phyloP scores from a whole-genome alignment of 306 rosid genomes.

The Clitoria ternatea region DNA sequence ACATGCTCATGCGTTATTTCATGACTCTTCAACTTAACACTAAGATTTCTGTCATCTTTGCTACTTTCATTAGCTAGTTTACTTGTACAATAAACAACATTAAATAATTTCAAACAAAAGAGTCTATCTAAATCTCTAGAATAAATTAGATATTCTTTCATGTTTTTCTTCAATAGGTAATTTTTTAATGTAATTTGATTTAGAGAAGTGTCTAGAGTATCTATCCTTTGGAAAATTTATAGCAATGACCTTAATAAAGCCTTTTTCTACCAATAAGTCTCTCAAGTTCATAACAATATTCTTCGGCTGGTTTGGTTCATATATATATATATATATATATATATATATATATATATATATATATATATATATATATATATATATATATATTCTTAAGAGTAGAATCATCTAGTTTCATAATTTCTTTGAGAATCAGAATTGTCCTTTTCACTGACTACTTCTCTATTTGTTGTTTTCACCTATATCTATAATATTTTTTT shows the following conservation, averaged over 20 bases:
- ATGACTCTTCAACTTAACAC: not conserved
- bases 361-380: no score
- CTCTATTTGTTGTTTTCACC: not conserved
- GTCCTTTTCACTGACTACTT: not conserved
- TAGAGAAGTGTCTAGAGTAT: no score
- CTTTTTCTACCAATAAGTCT: no score
- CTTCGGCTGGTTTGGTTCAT: not conserved
- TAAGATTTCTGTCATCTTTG: not conserved
- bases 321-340: no score
- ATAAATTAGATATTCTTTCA: not conserved
- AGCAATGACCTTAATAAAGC: no score
- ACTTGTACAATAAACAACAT: not conserved
- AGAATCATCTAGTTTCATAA: not conserved
- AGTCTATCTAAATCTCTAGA: not conserved
- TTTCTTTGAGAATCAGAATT: not conserved
- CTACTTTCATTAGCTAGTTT: not conserved
- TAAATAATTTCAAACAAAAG: not conserved
- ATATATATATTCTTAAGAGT: no score
- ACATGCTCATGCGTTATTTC: not conserved
- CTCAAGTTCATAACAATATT: not conserved
- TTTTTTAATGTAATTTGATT: no score
- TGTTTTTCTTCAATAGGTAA: no score
- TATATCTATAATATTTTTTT: no score
- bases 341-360: no score
- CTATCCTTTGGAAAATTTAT: no score